phyloP scores from a whole-genome alignment of 2,329 filamentous ascomycete genomes.

The Arthrobotrys entomopaga region DNA sequence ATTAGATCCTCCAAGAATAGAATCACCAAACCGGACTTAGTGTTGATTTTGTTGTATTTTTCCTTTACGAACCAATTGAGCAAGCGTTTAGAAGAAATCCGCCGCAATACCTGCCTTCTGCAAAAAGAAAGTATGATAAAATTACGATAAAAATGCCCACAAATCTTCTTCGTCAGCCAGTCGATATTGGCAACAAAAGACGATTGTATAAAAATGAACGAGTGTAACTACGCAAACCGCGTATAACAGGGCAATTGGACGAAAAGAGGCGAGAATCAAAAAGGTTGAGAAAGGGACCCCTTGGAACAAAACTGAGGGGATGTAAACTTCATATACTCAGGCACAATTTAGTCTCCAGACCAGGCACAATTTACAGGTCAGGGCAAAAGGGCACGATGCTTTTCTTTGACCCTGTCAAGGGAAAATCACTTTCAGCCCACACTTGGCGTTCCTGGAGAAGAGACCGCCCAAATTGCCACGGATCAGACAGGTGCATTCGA shows the following conservation, averaged over 20 bases:
- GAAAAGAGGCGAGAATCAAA: constrained; percentile 51
- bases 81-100: constrained; percentile 13
- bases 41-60: constrained; percentile 46
- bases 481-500: constrained; percentile 51
- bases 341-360: neutral
- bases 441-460: constrained; percentile 41
- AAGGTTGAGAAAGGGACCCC: constrained; percentile 23
- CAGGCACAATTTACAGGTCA: constrained; percentile 12
- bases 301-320: constrained; percentile 34
- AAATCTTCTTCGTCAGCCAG: constrained; percentile 33
- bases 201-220: constrained; percentile 37
- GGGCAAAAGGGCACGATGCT: constrained; percentile 8
- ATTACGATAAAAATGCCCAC: constrained; percentile 49
- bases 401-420: constrained; percentile 23
- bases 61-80: constrained; percentile 13
- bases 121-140: constrained; percentile 11
- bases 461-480: constrained; percentile 42
- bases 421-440: constrained; percentile 42
- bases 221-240: constrained; percentile 55
- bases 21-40: constrained; percentile 21
- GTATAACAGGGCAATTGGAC: constrained; percentile 47
- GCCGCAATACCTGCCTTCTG: constrained; percentile 3
- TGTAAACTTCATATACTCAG: constrained; percentile 46
- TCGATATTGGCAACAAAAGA: constrained; percentile 41
- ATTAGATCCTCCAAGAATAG: constrained; percentile 31